phyloP scores from a whole-genome alignment of 805 yeast species.

The Metschnikowia reukaufii region DNA sequence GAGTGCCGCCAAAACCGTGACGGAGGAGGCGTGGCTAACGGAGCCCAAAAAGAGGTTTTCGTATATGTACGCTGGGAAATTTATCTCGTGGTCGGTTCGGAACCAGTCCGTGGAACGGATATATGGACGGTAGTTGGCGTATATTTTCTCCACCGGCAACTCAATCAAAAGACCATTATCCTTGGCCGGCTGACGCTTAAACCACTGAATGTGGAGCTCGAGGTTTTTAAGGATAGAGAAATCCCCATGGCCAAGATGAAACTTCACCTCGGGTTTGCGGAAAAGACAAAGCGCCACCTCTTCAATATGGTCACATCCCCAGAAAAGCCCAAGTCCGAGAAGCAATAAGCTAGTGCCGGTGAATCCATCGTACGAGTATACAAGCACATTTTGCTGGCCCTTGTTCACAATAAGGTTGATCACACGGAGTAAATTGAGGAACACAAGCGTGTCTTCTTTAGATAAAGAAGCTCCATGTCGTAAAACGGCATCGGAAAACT shows the following conservation, averaged over 20 bases:
- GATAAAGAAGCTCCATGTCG: slow-evolving; percentile 23
- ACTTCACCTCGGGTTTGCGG: slow-evolving; percentile 21
- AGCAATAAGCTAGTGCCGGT: slow-evolving; percentile 34
- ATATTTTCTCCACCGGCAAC: slow-evolving; percentile 1
- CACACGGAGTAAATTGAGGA: slow-evolving; percentile 31
- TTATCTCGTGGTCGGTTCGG: slow-evolving; percentile 28
- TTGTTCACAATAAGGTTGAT: slow-evolving; percentile 23
- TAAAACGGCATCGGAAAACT: slow-evolving; percentile 35
- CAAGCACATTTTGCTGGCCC: slow-evolving; percentile 25
- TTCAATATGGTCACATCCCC: slow-evolving; percentile 22
- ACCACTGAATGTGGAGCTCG: slow-evolving; percentile 30
- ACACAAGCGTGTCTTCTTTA: slow-evolving; percentile 26
- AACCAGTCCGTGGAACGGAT: slow-evolving; percentile 33
- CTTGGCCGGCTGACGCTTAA: slow-evolving; percentile 18
- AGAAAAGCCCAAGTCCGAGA: slow-evolving; percentile 19
- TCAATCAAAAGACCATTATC: slow-evolving; percentile 5
- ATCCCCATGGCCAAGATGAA: slow-evolving; percentile 33
- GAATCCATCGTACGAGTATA: slow-evolving; percentile 40
- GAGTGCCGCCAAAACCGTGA: slow-evolving; percentile 26
- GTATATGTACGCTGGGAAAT: slow-evolving; percentile 35
- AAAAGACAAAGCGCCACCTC: slow-evolving; percentile 26
- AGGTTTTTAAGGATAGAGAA: slow-evolving; percentile 29
- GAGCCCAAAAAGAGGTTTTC: slow-evolving; percentile 35
- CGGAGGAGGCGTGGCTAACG: slow-evolving; percentile 34
- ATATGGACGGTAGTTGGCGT: slow-evolving; percentile 3